These are phyloP conservation scores for Fraxinus quadrangulata DNA, from an alignment of 257 asterid genomes.

Conservation along the genomic window DNA sequence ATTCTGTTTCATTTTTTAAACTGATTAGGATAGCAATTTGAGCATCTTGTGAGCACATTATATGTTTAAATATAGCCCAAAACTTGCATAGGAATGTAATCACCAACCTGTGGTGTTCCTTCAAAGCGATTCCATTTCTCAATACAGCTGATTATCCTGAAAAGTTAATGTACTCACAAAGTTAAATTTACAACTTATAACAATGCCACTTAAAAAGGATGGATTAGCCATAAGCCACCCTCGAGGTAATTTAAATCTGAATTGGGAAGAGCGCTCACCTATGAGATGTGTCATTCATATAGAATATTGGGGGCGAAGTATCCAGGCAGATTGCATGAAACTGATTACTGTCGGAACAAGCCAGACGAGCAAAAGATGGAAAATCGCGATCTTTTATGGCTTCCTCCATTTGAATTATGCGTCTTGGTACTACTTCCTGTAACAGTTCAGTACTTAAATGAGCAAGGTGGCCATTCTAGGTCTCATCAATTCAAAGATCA, in stretches of 20 bases:
- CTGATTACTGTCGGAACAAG: constrained; percentile 95
- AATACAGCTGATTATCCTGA: constrained; percentile 69
- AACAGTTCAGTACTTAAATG: constrained; percentile 5
- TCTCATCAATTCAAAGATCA: constrained; percentile 4
- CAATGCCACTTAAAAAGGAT: background rate
- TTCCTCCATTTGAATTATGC: constrained; percentile 88
- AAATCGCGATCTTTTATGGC: constrained; percentile 79
- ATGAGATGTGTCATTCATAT: constrained; percentile 98
- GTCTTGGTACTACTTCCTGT: constrained; percentile 92
- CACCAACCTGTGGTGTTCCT: constrained; percentile 83
- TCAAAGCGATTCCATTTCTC: constrained; percentile 79
- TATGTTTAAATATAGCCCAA: background rate
- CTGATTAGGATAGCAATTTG: no score
- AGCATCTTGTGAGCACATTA: background rate
- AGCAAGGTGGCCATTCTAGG: constrained; percentile 16
- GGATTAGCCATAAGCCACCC: background rate
- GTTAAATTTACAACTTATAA: constrained; percentile 13
- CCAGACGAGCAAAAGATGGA: constrained; percentile 73
- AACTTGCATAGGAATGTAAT: background rate
- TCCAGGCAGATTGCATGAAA: constrained; percentile 98
- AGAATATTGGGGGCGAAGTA: constrained; percentile 90
- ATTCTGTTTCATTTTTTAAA: no score
- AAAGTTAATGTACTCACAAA: constrained; percentile 28
- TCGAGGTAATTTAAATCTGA: background rate
- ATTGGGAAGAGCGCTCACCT: constrained; percentile 44